Conservation (phyloP, 108 stramenopile genomes). For the Chaetoceros muelleri region DNA sequence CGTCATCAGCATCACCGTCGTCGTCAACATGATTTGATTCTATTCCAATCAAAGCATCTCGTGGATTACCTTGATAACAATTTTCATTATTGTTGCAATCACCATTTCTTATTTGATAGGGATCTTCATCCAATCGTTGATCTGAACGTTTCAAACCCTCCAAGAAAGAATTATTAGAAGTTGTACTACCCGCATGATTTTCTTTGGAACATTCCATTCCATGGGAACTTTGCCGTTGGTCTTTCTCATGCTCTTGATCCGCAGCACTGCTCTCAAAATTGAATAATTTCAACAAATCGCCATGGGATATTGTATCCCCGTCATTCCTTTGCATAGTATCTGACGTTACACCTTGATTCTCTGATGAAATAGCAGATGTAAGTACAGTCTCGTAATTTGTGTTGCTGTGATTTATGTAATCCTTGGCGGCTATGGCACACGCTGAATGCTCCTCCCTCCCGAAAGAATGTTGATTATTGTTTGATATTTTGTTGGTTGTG, state of each 20-base stretch:
- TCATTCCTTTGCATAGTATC: background rate
- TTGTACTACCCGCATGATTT: too few relatives aligned
- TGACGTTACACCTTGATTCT: background rate
- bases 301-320: background rate
- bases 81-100: background rate
- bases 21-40: too few relatives aligned
- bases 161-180: background rate
- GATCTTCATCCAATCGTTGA: background rate
- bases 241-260: background rate
- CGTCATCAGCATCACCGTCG: background rate
- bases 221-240: background rate
- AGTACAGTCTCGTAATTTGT: too few relatives aligned
- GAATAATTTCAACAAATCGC: background rate
- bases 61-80: too few relatives aligned
- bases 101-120: background rate
- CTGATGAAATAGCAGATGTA: background rate
- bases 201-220: too few relatives aligned
- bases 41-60: too few relatives aligned
- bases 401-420: too few relatives aligned
- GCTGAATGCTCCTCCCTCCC: background rate
- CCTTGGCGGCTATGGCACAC: too few relatives aligned
- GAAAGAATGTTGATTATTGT: background rate
- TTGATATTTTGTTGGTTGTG: background rate
- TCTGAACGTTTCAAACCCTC: background rate
- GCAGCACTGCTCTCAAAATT: background rate